Evolutionary conservation across 2,329 filamentous ascomycete genomes (phyloP), one percentile per base, ranked within the genome.

Genomic region (Sclerotinia subarctica): DNA sequence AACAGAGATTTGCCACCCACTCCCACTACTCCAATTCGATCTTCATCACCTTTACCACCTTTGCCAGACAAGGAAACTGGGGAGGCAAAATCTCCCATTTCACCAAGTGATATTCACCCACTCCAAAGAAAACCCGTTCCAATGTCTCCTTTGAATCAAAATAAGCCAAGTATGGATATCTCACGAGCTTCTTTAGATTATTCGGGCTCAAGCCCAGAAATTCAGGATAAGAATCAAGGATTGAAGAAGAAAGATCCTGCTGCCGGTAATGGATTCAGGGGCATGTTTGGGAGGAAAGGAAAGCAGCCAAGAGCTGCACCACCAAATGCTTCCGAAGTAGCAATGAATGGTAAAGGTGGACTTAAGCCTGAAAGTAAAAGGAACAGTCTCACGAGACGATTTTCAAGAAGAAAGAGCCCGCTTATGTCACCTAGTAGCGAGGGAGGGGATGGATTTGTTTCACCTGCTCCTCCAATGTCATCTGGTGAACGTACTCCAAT

Each of bases 271-370:
- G 86, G 87, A 21, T 83, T 91, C 73, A 85, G 85, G 70, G 90
- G 89, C 78, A 81, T 91, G 53, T 91, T 91, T 74, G 83, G 83
- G 58, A 85, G 87, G 72, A 82, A 81, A 29, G 38, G 38, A 42
- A 90, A 87, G 79, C 47, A 54, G 51, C 13, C 26, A 7, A 64
- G 47, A 42, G 42, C 38, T 13, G 58, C 66, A 47, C 66, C 66
- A 42, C 66, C 66, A 64, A 68, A 68, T 68, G 66, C 66, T 64
- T 68, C 66, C 19, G 49, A 68, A 29, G 52, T 62, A 44, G 66
- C 66, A 17, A 68, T 68, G 66, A 64, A 82, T 78, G 32, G 76
- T 80, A 52, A 81, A 51, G 73, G 78, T 32, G 68, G 68, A 59
- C 77, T 74, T 58, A 74, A 75, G 68, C 72, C 64, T 72, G 75